phyloP scores from a whole-genome alignment of 495 filamentous ascomycete species.

The Hypoxylon trugodes region DNA sequence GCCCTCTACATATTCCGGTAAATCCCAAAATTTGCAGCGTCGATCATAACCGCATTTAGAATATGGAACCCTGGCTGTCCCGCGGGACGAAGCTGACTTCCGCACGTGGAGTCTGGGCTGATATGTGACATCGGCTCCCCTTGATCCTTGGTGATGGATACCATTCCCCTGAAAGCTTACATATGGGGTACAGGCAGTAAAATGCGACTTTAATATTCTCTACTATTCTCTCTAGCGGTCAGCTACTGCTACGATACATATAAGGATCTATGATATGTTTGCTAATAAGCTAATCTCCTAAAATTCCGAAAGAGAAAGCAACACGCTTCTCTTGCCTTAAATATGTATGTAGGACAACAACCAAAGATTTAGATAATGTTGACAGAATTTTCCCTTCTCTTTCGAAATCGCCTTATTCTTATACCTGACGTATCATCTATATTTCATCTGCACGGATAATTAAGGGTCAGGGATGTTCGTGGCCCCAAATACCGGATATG shows the following conservation, averaged over 20 bases:
- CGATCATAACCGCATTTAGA: conserved; percentile 23
- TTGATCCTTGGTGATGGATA: conserved; percentile 8
- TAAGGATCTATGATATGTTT: too few species aligned
- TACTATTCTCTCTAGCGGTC: too few species aligned
- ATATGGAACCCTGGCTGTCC: conserved; percentile 11
- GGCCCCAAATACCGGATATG: conserved; percentile 24
- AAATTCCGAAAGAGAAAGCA: too few species aligned
- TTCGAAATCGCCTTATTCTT: conserved; percentile 11
- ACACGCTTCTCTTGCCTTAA: too few species aligned
- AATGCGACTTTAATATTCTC: background rate
- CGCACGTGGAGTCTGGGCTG: conserved; percentile 31
- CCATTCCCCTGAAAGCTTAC: background rate
- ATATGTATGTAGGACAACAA: too few species aligned
- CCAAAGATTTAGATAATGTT: too few species aligned
- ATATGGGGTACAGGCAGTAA: conserved; percentile 23
- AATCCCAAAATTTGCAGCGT: conserved; percentile 21
- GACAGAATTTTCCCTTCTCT: background rate
- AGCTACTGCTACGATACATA: too few species aligned
- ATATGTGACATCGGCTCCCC: conserved; percentile 23
- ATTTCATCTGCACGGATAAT: conserved; percentile 15
- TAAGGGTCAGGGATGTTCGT: conserved; percentile 11
- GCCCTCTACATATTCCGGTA: conserved; percentile 5
- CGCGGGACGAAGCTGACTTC: conserved; percentile 12
- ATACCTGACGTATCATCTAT: conserved; percentile 16
- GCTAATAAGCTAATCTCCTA: too few species aligned